Evolutionary conservation across 257 asterid genomes (phyloP), one percentile per base, ranked within the genome.

Genomic region (Cordia subcordata): DNA sequence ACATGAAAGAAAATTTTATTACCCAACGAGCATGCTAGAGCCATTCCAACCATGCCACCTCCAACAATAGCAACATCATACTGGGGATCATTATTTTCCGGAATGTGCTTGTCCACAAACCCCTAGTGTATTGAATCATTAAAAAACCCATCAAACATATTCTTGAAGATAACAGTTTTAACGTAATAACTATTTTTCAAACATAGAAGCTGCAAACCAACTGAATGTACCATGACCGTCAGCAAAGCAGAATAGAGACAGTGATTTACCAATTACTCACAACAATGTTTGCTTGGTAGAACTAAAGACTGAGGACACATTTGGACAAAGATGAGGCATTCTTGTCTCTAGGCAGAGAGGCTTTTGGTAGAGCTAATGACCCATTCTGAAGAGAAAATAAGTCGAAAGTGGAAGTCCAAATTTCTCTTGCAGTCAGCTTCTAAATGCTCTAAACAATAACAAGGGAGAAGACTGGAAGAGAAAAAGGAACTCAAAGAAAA

Each of bases 41-140:
- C 96, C 95, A 86, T 81, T 73, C 97, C 99, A 55, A 93, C 99
- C 99, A 89, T 86, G 80, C 99, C 97, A 49, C 99, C 99, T 71
- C 99, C 99, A 70, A 93, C 99, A 72, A 93, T 85, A 64, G 99
- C 97, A 72, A 93, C 75, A 68, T 93, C 99, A 61, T 93, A 82
- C 66, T 86, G 82, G 0, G 81, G 84, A 67, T 58, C 57, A 68
- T 73, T 58, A 44, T 67, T 68, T 37, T 61, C 46, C 32, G 64
- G 8, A 51, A 62, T 76, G 39, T 54, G 67, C 68, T 79, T 64
- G 55, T 51, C 65, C 53, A 74, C 62, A 19, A 64, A 70, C 69
- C 69, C 83, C 96, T 88, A 60, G n/a, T 39, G 57, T 8, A 33
- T 56, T 49, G 62, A 69, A 55, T 18, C 33, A 46, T n/a, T 23